Base-by-base conservation (phyloP, 441 rosid species). In the Breynia disticha region DNA sequence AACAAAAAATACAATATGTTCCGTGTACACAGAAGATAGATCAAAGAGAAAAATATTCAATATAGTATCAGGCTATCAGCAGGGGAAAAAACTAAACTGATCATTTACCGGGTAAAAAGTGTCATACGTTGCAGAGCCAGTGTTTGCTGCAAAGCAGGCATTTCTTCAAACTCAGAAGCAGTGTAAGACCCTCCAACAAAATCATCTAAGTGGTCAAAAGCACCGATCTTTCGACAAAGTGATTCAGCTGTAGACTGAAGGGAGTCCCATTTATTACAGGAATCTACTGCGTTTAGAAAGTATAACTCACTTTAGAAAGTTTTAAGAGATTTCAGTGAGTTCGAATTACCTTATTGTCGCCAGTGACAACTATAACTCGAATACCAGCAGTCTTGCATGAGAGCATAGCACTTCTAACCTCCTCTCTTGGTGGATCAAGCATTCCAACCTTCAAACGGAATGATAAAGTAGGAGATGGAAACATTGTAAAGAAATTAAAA, bases 391-490 rank as follows among this genome's bases (percentile, higher is more conserved):
- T 83, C 96, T 83, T 78, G 81, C 99, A 93, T 45, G 96, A 75
- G 66, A 86, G 79, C 89, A 93, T 93, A 64, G 99, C 97, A 77
- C 74, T 85, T 72, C 79, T 83, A 56, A 93, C 99, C 86, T 89
- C 99, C 70, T 87, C 82, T 71, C 99, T 81, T 48, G 97, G 97
- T 61, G 99, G 99, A 80, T 93, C 99, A 81, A 83, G 87, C 89
- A 93, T 87, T 75, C 99, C 99, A 72, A 93, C 95, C 97, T 93
- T 76, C 56, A 61, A 59, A 59, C 44, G 9, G 11, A 59, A 54
- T 47, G 43, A 48, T 43, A 28, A 56, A 16, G 46, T 16, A 9
- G 35, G 1, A 46, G 52, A 54, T 11, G 44, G 15, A 41, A 15
- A 64, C 8, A 28, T 28, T 28, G 35, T 3, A 60, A 22, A 24